A percentile compares a stretch with the other conserved stretches of the same genome.
Conservation (phyloP, 2,329 filamentous ascomycete genomes). For the Cadophora sp. region DNA sequence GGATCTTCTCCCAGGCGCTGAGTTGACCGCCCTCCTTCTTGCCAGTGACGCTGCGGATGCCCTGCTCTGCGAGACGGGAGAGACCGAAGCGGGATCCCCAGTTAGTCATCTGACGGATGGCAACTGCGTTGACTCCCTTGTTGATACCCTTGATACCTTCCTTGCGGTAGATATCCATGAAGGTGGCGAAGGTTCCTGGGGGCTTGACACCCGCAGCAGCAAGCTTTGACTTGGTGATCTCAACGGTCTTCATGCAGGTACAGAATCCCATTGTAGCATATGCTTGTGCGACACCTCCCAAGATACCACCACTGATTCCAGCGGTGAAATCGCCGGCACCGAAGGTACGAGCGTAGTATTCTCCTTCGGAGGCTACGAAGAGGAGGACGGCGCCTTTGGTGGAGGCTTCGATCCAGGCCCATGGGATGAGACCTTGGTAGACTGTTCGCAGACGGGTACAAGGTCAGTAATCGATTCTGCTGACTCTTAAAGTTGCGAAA, state of each 20-base stretch:
- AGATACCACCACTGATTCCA: constrained; percentile 90
- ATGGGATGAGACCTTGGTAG: constrained; percentile 99
- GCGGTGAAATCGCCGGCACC: constrained; percentile 87
- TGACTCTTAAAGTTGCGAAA: not conserved
- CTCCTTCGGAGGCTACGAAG: constrained; percentile 98
- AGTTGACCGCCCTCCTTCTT: constrained; percentile 86
- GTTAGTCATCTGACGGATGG: constrained; percentile 99
- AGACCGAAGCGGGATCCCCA: constrained; percentile 98
- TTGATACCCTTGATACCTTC: constrained; percentile 97
- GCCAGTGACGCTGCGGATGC: constrained; percentile 78
- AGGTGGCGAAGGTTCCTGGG: constrained; percentile 90
- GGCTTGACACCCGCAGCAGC: constrained; percentile 83
- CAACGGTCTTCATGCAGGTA: constrained; percentile 99
- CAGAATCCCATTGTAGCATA: constrained; percentile 99
- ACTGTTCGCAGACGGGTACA: constrained; percentile 58
- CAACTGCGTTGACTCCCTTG: constrained; percentile 97
- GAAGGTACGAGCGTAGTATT: constrained; percentile 86
- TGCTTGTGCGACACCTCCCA: constrained; percentile 93
- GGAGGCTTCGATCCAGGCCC: constrained; percentile 99
- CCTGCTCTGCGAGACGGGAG: constrained; percentile 86
- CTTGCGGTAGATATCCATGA: constrained; percentile 94
- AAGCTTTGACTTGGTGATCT: constrained; percentile 98
- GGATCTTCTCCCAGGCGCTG: constrained; percentile 82
- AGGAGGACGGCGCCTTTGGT: constrained; percentile 99
- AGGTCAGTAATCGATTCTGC: constrained; percentile 37